Evolutionary conservation across 352 stramenopile genomes (phyloP).

Genomic region (Phytophthora macrochlamydospora): DNA sequence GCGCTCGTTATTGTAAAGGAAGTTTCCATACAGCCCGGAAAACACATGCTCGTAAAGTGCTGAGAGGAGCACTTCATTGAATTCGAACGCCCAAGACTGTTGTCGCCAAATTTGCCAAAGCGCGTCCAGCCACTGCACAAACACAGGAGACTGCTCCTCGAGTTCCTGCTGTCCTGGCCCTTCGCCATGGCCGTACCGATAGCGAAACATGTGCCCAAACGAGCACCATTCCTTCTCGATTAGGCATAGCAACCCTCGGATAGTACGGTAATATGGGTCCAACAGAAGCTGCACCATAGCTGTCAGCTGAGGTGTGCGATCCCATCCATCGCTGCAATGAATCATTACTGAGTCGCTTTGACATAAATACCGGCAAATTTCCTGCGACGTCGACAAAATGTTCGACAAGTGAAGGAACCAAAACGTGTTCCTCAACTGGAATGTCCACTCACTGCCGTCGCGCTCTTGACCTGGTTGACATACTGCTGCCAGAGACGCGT

Average conservation of each 20-base stretch:
- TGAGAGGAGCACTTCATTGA: conserved; percentile 93
- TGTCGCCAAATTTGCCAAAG: conserved; percentile 98
- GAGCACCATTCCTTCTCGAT: conserved; percentile 99
- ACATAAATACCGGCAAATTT: conserved; percentile 94
- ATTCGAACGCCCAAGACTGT: conserved; percentile 98
- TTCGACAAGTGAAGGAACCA: conserved; percentile 97
- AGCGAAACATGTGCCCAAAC: conserved; percentile 99
- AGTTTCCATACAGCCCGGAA: conserved; percentile 96
- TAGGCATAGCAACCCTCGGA: conserved; percentile 94
- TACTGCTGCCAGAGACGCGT: conserved; percentile 73
- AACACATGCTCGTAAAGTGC: conserved; percentile 96
- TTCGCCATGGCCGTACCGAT: conserved; percentile 96
- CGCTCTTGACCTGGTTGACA: conserved; percentile 82
- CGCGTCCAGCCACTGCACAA: conserved; percentile 99
- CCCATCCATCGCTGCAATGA: conserved; percentile 99
- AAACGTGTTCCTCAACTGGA: conserved; percentile 94
- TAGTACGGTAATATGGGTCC: conserved; percentile 98
- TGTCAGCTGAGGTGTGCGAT: conserved; percentile 97
- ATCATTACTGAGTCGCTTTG: conserved; percentile 96
- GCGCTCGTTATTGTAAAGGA: conserved; percentile 97
- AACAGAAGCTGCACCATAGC: conserved; percentile 96
- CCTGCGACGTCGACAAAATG: conserved; percentile 94
- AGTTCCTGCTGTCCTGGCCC: conserved; percentile 92
- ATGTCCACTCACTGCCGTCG: conserved; percentile 78
- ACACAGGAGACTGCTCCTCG: conserved; percentile 98